Evolutionary conservation across 2,329 filamentous ascomycete genomes (phyloP).

Genomic region (Fusarium sp.): DNA sequence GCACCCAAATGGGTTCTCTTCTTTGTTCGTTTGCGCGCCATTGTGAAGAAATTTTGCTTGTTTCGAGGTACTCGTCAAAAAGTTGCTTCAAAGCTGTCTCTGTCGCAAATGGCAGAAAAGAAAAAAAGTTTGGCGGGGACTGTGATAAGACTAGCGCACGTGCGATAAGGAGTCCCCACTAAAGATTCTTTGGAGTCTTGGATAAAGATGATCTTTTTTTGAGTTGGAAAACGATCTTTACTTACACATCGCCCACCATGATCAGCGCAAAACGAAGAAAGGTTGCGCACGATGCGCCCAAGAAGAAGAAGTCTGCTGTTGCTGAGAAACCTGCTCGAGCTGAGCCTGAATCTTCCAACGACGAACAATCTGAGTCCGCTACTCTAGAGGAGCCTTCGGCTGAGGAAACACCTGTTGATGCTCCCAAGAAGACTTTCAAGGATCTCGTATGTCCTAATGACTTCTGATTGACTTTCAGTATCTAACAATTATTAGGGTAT

Average conservation of each 20-base stretch:
- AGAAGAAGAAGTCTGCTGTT: conserved; percentile 33
- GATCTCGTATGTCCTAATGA: conserved; percentile 64
- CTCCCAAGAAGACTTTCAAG: conserved; percentile 74
- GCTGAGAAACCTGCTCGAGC: conserved; percentile 24
- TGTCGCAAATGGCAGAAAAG: conserved; percentile 46
- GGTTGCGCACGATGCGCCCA: conserved; percentile 49
- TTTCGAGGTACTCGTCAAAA: conserved; percentile 17
- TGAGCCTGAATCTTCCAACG: conserved; percentile 33
- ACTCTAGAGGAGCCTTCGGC: conserved; percentile 51
- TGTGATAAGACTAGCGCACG: conserved; percentile 52
- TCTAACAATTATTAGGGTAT: conserved; percentile 70
- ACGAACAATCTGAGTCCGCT: conserved; percentile 48
- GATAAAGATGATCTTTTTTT: conserved; percentile 12
- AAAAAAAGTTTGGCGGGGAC: conserved; percentile 52
- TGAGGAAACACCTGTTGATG: conserved; percentile 49
- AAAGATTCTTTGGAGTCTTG: conserved; percentile 46
- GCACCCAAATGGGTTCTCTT: conserved; percentile 87
- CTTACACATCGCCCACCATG: conserved; percentile 48
- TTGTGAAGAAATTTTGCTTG: conserved; percentile 54
- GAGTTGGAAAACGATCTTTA: not conserved
- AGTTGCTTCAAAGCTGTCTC: conserved; percentile 15
- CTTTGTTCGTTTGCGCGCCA: conserved; percentile 86
- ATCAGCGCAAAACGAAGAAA: conserved; percentile 58
- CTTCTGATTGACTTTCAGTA: not conserved
- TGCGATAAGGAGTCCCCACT: conserved; percentile 51